These are phyloP conservation scores for Wallacemonas sp. DNA, from an alignment of 208 protist genomes.

Conservation along the genomic window DNA sequence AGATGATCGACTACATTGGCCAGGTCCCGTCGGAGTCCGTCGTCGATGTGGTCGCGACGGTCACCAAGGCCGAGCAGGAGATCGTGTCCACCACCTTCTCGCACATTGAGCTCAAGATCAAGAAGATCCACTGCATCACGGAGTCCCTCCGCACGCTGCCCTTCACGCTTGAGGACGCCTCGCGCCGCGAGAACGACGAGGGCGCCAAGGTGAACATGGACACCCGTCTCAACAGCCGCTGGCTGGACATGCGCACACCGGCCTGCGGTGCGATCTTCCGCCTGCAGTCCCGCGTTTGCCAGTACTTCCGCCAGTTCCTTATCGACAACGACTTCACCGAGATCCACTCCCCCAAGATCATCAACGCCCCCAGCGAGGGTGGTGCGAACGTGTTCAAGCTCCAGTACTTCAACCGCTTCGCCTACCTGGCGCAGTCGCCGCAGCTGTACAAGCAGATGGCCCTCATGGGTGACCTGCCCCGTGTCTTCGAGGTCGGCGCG, in stretches of 20 bases:
- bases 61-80: constrained; percentile 66
- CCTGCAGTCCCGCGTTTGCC: constrained; percentile 93
- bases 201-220: constrained; percentile 90
- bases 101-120: constrained; percentile 80
- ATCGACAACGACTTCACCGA: constrained; percentile 95
- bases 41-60: constrained; percentile 80
- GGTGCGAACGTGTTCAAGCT: constrained; percentile 94
- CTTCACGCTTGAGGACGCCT: constrained; percentile 93
- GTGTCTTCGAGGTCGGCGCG: constrained; percentile 96
- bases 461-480: constrained; percentile 94
- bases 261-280: constrained; percentile 97
- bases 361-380: constrained; percentile 97
- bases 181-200: constrained; percentile 66
- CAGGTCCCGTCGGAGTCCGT: constrained; percentile 89
- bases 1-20: constrained; percentile 91
- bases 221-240: constrained; percentile 96
- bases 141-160: constrained; percentile 88
- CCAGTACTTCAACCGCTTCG: constrained; percentile 91
- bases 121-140: constrained; percentile 79
- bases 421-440: constrained; percentile 99
- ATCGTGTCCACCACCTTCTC: constrained; percentile 82
- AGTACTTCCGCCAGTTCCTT: constrained; percentile 97
- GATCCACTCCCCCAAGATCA: constrained; percentile 99
- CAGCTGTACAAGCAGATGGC: constrained; percentile 99
- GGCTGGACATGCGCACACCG: constrained; percentile 97